A percentile compares a stretch with the other conserved stretches of the same genome.
phyloP scores from a whole-genome alignment of 2,329 filamentous ascomycete genomes.

The Apiospora rasikravindrae region DNA sequence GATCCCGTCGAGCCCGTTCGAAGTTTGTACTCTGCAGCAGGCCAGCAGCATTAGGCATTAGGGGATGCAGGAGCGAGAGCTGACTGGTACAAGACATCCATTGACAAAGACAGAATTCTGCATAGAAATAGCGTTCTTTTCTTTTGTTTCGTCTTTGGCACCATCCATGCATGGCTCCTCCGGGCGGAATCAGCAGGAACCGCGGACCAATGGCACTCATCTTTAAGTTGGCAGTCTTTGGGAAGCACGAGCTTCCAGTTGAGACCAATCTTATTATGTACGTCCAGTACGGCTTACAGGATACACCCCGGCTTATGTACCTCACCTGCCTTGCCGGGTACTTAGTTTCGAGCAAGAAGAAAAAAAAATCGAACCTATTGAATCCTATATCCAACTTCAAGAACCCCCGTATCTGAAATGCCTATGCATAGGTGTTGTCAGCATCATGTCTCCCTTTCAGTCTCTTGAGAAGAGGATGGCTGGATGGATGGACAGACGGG shows the following conservation, averaged over 20 bases:
- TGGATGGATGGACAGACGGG: not conserved
- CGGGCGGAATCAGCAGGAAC: conserved; percentile 16
- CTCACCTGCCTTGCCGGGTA: conserved; percentile 1
- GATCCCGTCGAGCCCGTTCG: conserved; percentile 20
- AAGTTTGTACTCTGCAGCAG: conserved; percentile 14
- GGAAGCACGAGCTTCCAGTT: conserved; percentile 12
- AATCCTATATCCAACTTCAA: not conserved
- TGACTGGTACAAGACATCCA: not conserved
- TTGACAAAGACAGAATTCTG: not conserved
- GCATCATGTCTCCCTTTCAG: not conserved
- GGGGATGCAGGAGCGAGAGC: not conserved
- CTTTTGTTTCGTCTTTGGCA: conserved; percentile 14
- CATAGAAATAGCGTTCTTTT: conserved; percentile 1
- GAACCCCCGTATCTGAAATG: not conserved
- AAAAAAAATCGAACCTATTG: not conserved
- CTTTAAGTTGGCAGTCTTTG: not conserved
- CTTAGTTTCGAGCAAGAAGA: not conserved
- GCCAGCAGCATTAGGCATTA: not conserved
- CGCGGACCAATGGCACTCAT: conserved; percentile 3
- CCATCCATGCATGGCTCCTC: conserved; percentile 8
- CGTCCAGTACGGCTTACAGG: not conserved
- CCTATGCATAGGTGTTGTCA: not conserved
- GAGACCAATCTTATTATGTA: not conserved
- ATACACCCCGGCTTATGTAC: not conserved
- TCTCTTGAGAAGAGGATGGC: not conserved